Evolutionary conservation across 352 stramenopile genomes (phyloP).

Genomic region (Globisporangium viniferum): DNA sequence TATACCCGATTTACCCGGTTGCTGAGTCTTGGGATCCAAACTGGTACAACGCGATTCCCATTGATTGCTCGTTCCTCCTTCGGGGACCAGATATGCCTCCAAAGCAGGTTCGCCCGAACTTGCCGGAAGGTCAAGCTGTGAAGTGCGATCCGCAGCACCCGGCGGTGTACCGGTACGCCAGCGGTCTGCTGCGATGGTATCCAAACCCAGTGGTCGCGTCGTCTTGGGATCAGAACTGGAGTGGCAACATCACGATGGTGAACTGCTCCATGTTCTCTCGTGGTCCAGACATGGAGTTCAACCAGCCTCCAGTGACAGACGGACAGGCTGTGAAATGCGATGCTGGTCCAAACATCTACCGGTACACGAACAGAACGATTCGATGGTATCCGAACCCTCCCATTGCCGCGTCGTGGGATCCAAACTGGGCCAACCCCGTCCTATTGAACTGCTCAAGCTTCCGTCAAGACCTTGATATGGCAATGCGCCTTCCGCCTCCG

Average conservation of each 20-base stretch:
- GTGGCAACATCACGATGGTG: constrained; percentile 9
- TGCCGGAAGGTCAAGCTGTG: not conserved
- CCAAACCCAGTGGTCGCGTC: constrained; percentile 15
- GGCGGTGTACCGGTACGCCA: constrained; percentile 20
- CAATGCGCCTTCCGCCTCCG: too few species aligned
- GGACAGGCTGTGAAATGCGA: constrained; percentile 14
- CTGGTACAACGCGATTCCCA: constrained; percentile 6
- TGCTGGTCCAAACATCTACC: constrained; percentile 6
- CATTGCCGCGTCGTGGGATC: not conserved
- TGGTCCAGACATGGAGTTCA: constrained; percentile 15
- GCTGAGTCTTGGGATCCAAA: constrained; percentile 15
- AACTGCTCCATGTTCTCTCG: constrained; percentile 20
- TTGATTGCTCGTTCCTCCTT: not conserved
- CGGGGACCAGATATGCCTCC: not conserved
- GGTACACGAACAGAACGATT: constrained; percentile 8
- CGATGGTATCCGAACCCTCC: constrained; percentile 20
- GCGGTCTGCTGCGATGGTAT: constrained; percentile 21
- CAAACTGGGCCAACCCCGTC: not conserved
- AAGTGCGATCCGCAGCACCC: not conserved
- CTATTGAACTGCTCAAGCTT: too few species aligned
- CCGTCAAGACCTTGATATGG: too few species aligned
- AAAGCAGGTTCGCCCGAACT: not conserved
- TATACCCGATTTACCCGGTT: constrained; percentile 11
- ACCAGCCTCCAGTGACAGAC: constrained; percentile 9
- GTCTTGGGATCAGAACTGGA: constrained; percentile 27